Evolutionary conservation across 2,329 filamentous ascomycete species (phyloP), one percentile per base, ranked within the genome.

Genomic region (Alternaria angustiovoidea): DNA sequence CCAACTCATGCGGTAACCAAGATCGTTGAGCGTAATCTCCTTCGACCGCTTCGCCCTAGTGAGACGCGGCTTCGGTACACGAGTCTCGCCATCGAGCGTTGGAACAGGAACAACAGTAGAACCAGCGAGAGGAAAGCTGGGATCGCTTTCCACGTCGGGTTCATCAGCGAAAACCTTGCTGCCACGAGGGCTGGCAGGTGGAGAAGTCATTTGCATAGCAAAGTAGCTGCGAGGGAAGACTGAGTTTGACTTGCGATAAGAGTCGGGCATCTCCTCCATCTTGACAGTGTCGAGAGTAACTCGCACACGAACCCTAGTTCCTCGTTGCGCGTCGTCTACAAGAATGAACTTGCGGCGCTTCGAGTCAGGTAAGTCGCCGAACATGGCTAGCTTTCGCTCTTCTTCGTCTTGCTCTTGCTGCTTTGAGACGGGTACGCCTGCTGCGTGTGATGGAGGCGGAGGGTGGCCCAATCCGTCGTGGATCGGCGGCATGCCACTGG

Each of bases 281-380:
- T 97, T 91, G 69, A 97, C 93, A 44, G 90, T 89, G 74, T 97
- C 93, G n/a, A 99, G 88, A 64, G 91, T 95, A 52, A 97, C 94
- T 63, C 94, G 91, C 46, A 98, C 94, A 16, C 94, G 89, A 2
- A 97, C 89, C 42, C 93, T 88, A 51, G 88, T 90, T 53, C 90
- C 91, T 18, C 75, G 74, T 54, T 93, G 91, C 53, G 88, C 89
- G 77, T 98, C 94, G 67, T 97, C 94, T 28, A 98, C 93, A 9
- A 98, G 87, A 69, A 98, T 97, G 79, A 98, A 98, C 80, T 97
- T 98, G 75, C 94, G 91, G 74, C 93, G 92, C 82, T 96, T 97
- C 53, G 90, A 89, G 72, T 95, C 93, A 1, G 94, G 93, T 53
- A 97, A 86, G 67, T 95, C 91, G 49, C 93, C 92, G 78, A 97